Evolutionary conservation across 768 basidiomycete genomes (phyloP).

Genomic region (Termitomyces sp.): DNA sequence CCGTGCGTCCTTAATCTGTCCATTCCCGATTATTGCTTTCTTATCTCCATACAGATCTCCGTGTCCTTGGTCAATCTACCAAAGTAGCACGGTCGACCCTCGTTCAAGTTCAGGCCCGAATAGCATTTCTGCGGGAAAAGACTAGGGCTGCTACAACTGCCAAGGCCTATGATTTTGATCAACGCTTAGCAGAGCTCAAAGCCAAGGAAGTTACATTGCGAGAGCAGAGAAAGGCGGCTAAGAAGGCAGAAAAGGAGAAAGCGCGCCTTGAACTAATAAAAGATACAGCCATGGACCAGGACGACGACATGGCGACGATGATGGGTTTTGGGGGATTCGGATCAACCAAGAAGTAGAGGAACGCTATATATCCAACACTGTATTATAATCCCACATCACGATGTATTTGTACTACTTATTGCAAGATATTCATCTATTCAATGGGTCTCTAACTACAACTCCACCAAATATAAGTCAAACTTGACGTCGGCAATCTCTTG

Average conservation of each 20-base stretch:
- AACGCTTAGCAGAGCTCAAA: slow-evolving; percentile 79
- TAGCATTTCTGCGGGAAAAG: slow-evolving; percentile 81
- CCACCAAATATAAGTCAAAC: slow-evolving; percentile 67
- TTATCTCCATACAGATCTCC: slow-evolving; percentile 60
- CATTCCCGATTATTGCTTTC: neutral
- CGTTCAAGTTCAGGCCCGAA: slow-evolving; percentile 87
- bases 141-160: slow-evolving; percentile 78
- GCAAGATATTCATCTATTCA: slow-evolving; percentile 15
- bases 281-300: slow-evolving; percentile 39
- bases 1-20: slow-evolving; percentile 47
- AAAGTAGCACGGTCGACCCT: slow-evolving; percentile 86
- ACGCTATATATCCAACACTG: slow-evolving; percentile 11
- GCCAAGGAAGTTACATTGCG: slow-evolving; percentile 63
- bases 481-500: slow-evolving; percentile 80
- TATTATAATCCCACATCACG: slow-evolving; percentile 23
- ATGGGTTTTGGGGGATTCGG: slow-evolving; percentile 96
- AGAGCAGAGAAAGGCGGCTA: slow-evolving; percentile 71
- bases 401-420: slow-evolving; percentile 21
- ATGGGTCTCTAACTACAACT: slow-evolving; percentile 32
- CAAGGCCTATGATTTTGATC: slow-evolving; percentile 93
- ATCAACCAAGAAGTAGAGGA: slow-evolving; percentile 70
- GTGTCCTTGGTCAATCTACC: slow-evolving; percentile 93
- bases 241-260: slow-evolving; percentile 74
- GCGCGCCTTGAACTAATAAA: slow-evolving; percentile 61
- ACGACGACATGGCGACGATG: slow-evolving; percentile 67